Base-by-base conservation (phyloP, 2,329 filamentous ascomycete genomes). In the Biscogniauxia mediterranea region DNA sequence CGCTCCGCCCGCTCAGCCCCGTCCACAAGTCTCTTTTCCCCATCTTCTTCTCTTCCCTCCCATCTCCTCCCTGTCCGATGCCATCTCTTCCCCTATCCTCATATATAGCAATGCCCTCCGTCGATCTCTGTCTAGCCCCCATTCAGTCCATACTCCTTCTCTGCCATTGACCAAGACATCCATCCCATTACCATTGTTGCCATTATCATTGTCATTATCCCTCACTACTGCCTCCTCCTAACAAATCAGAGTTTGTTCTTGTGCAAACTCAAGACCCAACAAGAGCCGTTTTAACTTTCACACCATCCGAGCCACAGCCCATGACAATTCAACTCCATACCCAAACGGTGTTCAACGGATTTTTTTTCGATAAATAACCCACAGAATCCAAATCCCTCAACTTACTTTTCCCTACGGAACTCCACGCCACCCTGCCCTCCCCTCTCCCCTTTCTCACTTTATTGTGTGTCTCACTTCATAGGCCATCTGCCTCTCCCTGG, bases 191-290 rank as follows among this genome's bases (percentile, higher is more conserved):
- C 15, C 15, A 17, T n/a, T n/a, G 38, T 11, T 8, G 8, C 8
- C 11, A 32, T 32, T 32, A 23, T 51, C 38, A 54, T 50, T 55
- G 42, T 20, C 52, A 52, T 52, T 55, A 23, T 20, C 13, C 56
- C 11, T 23, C n/a, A 25, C 25, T 25, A 23, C 38, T 51, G 15
- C 11, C 25, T 6, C 50, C 23, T 19, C 21, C 11, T 26, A n/a
- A 38, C 13, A 55, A 49, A 59, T 46, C 13, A n/a, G 15, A 46
- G 19, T 28, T 55, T 46, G 17, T 13, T 15, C 26, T 61, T 61
- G 58, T 50, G 20, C 17, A 20, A 25, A 32, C n/a, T 32, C 13
- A 46, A 4, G 13, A 17, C 38, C 13, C 38, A 46, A 17, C 38
- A 46, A 46, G 38, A n/a, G 38, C 38, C 17, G 13, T 46, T 46